A percentile compares a stretch with the other conserved stretches of the same genome.
phyloP scores from a whole-genome alignment of 768 basidiomycete genomes.

The Amanita polypyramis region DNA sequence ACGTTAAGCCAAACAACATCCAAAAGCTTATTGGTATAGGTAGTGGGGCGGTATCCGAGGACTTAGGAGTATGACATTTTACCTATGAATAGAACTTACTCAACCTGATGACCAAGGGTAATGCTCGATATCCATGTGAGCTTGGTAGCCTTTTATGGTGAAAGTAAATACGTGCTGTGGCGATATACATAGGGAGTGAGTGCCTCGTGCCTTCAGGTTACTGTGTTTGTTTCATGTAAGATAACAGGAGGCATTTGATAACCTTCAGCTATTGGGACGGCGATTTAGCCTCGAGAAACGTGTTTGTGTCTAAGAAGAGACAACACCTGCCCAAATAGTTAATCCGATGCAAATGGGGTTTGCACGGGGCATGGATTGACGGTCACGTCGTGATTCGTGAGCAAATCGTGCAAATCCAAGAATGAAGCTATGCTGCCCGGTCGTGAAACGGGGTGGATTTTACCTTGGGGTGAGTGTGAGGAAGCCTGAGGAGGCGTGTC shows the following conservation, averaged over 20 bases:
- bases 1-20: neutral
- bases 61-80: neutral
- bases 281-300: conserved; percentile 1
- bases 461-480: neutral
- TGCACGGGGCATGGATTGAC: neutral
- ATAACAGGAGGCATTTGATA: neutral
- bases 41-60: neutral
- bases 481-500: neutral
- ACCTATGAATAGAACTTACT: neutral
- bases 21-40: neutral
- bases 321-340: neutral
- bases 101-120: neutral
- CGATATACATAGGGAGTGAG: neutral
- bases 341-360: neutral
- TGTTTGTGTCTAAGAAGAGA: neutral
- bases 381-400: neutral
- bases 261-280: neutral
- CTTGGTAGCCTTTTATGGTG: neutral
- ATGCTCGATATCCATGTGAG: neutral
- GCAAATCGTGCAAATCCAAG: neutral
- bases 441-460: neutral
- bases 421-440: neutral
- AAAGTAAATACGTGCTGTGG: neutral
- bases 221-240: neutral
- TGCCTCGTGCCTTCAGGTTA: neutral